Base-by-base conservation (phyloP, 2,329 filamentous ascomycete species). In the Phyllosticta paracitricarpa region DNA sequence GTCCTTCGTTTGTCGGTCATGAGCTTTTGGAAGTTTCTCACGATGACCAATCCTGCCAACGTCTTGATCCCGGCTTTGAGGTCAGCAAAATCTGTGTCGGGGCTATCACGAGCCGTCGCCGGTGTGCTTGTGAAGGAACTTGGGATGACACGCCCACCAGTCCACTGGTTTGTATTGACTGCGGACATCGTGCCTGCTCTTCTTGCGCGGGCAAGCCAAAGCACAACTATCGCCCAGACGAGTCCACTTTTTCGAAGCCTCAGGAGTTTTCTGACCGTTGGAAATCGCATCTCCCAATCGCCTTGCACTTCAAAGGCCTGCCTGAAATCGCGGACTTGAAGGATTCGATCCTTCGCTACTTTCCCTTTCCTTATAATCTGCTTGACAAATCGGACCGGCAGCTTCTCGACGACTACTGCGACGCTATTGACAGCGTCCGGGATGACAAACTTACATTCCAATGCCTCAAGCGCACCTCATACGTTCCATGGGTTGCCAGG, bases 71-170 rank as follows among this genome's bases (percentile, higher is more conserved):
- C 6, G 30, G 28, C 52, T 24, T 54, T 7, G 51, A 30, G 6
- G 25, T 33, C 22, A n/a, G 24, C 4, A 12, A 25, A 9, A 24
- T 64, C 10, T 59, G 62, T 25, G 33, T 24, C 78, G 64, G 72
- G 28, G 74, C 72, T 3, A 62, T 62, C 28, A 6, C 65, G 2
- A 80, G 77, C 62, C 70, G 73, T 9, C 76, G 77, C 10, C 72
- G 80, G n/a, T 88, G 85, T 64, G 70, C 72, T 52, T 88, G 85
- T 62, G 85, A 88, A 70, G 78, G 79, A 1, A 73, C 76, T 40
- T 71, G 70, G 2, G 66, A 69, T 0, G 69, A 78, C 1, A 72
- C 74, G 3, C 65, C 68, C 5, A 71, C 70, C 9, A 62, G 66
- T 0, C 75, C 86, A 6, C 73, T 79, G 40, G 65, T 70, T 48